Conservation (phyloP, 1,284 basidiomycete genomes). For the Anthracocystis setariae region DNA sequence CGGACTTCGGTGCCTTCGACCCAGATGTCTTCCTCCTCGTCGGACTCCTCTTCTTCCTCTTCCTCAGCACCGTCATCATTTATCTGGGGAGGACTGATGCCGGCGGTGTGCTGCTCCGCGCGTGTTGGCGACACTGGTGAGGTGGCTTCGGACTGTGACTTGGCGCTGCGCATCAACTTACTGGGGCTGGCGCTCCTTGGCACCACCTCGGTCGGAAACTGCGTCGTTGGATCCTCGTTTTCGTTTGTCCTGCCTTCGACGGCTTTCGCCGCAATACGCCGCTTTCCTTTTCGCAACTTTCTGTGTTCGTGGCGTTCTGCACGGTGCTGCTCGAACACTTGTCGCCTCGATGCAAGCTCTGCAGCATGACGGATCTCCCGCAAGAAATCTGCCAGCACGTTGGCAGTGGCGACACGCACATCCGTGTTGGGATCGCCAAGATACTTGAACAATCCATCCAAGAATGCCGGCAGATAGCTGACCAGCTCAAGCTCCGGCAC, state of each 20-base stretch:
- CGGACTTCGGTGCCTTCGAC: conserved; percentile 90
- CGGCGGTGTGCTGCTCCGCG: conserved; percentile 6
- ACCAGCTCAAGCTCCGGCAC: conserved; percentile 96
- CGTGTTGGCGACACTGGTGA: conserved; percentile 21
- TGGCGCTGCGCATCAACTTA: conserved; percentile 22
- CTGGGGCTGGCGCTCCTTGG: conserved; percentile 29
- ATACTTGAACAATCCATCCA: conserved; percentile 89
- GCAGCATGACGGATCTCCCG: conserved; percentile 74
- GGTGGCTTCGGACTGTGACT: conserved; percentile 17
- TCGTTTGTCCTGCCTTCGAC: conserved; percentile 4
- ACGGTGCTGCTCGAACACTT: conserved; percentile 34
- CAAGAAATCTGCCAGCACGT: conserved; percentile 89
- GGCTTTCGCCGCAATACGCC: background rate
- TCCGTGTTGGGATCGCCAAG: conserved; percentile 94
- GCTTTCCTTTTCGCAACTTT: conserved; percentile 72
- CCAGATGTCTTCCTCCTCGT: conserved; percentile 74
- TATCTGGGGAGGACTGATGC: conserved; percentile 1
- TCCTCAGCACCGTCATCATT: conserved; percentile 19
- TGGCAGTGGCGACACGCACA: conserved; percentile 90
- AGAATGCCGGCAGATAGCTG: conserved; percentile 90
- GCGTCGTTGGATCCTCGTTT: conserved; percentile 69
- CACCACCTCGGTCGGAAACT: conserved; percentile 32
- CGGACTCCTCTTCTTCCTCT: conserved; percentile 65
- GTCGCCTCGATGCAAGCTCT: conserved; percentile 34
- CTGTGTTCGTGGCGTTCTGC: conserved; percentile 28